These are phyloP conservation scores for Boletales sp. DNA, from an alignment of 768 basidiomycete genomes.

Conservation along the genomic window DNA sequence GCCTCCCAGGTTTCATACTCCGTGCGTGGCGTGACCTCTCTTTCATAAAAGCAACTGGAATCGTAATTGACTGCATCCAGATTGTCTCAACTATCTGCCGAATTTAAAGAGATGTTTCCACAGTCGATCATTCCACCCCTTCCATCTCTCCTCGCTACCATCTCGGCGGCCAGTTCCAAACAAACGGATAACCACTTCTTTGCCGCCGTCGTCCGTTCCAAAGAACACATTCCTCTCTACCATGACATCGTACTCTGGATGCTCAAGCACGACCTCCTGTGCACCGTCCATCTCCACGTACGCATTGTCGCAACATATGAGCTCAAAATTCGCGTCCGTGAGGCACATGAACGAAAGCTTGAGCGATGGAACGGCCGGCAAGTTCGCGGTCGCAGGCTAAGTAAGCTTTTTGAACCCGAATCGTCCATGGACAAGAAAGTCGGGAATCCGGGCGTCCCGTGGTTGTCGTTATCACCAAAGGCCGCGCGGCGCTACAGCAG, in stretches of 20 bases:
- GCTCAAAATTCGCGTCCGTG: constrained; percentile 69
- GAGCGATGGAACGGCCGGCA: constrained; percentile 23
- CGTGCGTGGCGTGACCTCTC: constrained; percentile 43
- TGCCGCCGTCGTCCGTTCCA: constrained; percentile 67
- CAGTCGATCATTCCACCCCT: constrained; percentile 63
- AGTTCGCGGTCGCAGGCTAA: constrained; percentile 20
- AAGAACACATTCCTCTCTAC: constrained; percentile 66
- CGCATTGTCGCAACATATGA: constrained; percentile 76
- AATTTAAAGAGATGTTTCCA: constrained; percentile 63
- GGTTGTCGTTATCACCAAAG: constrained; percentile 56
- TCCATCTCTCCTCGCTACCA: constrained; percentile 66
- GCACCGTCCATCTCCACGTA: constrained; percentile 81
- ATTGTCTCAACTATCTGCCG: constrained; percentile 43
- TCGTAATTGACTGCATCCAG: constrained; percentile 1
- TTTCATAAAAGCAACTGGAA: background rate
- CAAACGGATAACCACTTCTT: constrained; percentile 74
- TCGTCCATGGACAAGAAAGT: constrained; percentile 13
- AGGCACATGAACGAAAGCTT: constrained; percentile 36
- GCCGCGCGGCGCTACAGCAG: constrained; percentile 45
- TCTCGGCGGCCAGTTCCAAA: constrained; percentile 67
- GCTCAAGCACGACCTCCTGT: constrained; percentile 80
- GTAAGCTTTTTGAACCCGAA: constrained; percentile 16
- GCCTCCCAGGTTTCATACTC: constrained; percentile 55
- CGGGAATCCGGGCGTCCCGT: constrained; percentile 31
- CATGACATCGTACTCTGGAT: constrained; percentile 89